Conservation (phyloP, 2,329 filamentous ascomycete species). For the Beauveria medogensis region DNA sequence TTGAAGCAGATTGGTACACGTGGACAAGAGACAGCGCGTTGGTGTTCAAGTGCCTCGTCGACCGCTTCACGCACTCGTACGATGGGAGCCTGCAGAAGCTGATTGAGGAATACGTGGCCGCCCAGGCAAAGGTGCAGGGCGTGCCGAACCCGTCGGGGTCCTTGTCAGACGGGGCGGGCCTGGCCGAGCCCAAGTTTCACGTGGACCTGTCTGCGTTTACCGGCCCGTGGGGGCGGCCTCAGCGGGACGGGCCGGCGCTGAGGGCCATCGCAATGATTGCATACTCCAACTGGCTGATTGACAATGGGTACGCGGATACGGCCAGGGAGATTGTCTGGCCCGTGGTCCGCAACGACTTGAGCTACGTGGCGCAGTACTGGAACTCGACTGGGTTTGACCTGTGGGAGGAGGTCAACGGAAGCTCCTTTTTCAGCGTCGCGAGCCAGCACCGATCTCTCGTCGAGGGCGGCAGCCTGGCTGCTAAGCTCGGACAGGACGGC, state of each 20-base stretch:
- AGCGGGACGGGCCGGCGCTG: constrained; percentile 71
- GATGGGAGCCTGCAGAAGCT: constrained; percentile 47
- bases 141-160: constrained; percentile 62
- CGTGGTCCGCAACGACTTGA: constrained; percentile 65
- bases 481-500: constrained; percentile 52
- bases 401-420: constrained; percentile 73
- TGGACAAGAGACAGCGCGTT: constrained; percentile 72
- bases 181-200: constrained; percentile 69
- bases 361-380: constrained; percentile 68
- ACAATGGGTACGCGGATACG: constrained; percentile 53
- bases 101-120: constrained; percentile 60
- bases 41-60: constrained; percentile 59
- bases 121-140: constrained; percentile 59
- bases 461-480: constrained; percentile 59
- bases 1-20: constrained; percentile 58
- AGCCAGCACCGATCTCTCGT: constrained; percentile 61
- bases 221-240: constrained; percentile 67
- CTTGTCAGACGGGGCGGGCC: constrained; percentile 40
- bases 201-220: constrained; percentile 57
- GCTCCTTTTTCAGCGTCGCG: constrained; percentile 71
- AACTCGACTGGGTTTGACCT: constrained; percentile 62
- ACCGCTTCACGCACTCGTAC: constrained; percentile 53
- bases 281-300: constrained; percentile 65
- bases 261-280: constrained; percentile 64
- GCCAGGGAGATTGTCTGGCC: constrained; percentile 59